Conservation (phyloP, 2,329 filamentous ascomycete genomes). For the Fusarium sp. region DNA sequence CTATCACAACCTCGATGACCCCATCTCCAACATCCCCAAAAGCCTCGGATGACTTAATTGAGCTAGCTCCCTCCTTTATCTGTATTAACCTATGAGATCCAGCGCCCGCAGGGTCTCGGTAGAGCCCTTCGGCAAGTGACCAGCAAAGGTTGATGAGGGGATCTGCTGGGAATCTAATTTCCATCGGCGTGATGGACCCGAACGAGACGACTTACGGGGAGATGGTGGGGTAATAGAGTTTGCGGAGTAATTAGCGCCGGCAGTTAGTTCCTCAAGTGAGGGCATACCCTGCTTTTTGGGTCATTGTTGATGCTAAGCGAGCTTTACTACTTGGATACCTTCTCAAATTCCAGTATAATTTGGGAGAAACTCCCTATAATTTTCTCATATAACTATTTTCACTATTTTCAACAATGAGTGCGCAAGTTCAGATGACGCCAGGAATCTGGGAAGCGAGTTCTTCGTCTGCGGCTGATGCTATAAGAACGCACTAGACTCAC, state of each 20-base stretch:
- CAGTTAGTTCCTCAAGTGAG: neutral
- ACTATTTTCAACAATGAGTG: accelerated
- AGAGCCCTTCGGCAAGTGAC: neutral
- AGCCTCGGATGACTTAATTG: neutral
- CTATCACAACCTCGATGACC: neutral
- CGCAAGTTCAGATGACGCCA: neutral
- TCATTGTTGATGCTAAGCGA: neutral
- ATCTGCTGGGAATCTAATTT: neutral
- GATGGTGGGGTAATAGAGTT: constrained; percentile 10
- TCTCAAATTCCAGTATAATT: accelerated
- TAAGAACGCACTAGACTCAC: neutral
- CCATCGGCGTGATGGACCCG: neutral
- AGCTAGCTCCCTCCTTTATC: neutral
- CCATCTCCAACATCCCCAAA: neutral
- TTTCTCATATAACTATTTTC: accelerated
- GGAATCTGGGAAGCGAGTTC: too few species aligned
- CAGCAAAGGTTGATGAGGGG: neutral
- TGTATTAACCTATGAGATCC: too few species aligned
- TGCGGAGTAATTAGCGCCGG: neutral
- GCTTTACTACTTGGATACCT: accelerated
- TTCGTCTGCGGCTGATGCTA: neutral
- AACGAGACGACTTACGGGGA: neutral
- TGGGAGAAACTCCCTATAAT: accelerated
- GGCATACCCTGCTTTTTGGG: neutral
- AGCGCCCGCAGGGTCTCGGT: neutral